A percentile compares a stretch with the other conserved stretches of the same genome.
Evolutionary conservation across 768 basidiomycete genomes (phyloP).

Genomic region (Leccinum rimulosum): DNA sequence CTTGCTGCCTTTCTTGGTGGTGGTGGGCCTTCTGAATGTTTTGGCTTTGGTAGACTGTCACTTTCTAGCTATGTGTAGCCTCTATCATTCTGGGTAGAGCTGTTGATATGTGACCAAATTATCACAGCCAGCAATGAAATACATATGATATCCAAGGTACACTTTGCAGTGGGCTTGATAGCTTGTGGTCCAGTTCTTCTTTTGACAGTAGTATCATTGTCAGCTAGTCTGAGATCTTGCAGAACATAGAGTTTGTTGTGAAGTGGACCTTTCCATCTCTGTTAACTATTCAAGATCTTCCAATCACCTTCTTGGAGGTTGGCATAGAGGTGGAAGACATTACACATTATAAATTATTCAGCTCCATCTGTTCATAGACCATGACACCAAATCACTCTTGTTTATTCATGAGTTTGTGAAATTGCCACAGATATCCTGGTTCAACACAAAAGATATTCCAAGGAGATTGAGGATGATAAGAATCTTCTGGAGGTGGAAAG

Average conservation of each 20-base stretch:
- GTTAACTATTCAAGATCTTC: background rate
- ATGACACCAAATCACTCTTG: background rate
- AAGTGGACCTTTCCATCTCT: background rate
- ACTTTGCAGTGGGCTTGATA: background rate
- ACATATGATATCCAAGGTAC: background rate
- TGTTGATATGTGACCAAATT: no score
- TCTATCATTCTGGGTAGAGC: no score
- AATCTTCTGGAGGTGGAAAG: background rate
- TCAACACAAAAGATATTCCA: background rate
- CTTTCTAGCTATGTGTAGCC: no score
- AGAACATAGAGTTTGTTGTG: background rate
- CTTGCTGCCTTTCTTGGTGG: no score
- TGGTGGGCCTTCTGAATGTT: no score
- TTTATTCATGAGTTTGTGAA: conserved; percentile 4
- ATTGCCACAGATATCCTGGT: conserved; percentile 6
- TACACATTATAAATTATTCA: background rate
- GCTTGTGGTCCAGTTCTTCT: background rate
- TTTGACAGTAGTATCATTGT: background rate
- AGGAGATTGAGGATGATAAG: background rate
- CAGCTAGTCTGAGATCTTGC: background rate
- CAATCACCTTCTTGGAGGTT: background rate
- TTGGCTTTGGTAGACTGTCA: no score
- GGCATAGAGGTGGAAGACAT: background rate
- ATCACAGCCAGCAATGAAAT: background rate
- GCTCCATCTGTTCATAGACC: background rate